These are phyloP conservation scores for Teunomyces tritomae DNA, from an alignment of 805 yeast genomes.

Conservation along the genomic window DNA sequence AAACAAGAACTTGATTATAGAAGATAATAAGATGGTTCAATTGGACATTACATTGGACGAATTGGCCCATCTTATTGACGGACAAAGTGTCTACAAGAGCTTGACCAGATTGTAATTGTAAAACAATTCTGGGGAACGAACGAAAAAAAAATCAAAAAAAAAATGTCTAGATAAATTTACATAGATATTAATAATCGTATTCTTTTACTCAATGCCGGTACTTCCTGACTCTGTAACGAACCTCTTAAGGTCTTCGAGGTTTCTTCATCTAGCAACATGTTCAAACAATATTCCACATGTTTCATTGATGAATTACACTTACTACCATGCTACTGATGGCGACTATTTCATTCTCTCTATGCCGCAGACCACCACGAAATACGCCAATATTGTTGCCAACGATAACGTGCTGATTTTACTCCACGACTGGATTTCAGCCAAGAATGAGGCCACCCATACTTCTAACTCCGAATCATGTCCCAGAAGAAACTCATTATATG, in stretches of 20 bases:
- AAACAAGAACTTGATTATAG: constrained; percentile 31
- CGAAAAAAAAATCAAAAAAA: neutral
- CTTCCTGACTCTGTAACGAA: constrained; percentile 37
- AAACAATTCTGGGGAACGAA: no score
- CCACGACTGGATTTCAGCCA: constrained; percentile 86
- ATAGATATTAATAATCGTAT: neutral
- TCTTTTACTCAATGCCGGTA: neutral
- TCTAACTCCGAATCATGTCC: constrained; percentile 5
- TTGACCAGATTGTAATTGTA: constrained; percentile 18
- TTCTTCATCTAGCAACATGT: constrained; percentile 84
- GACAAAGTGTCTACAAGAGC: constrained; percentile 18
- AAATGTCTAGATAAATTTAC: neutral
- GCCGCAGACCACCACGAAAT: constrained; percentile 69
- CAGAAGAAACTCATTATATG: constrained; percentile 24
- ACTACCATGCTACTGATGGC: constrained; percentile 39
- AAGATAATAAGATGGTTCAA: constrained; percentile 50
- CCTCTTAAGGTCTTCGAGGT: constrained; percentile 59
- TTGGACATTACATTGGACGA: constrained; percentile 53
- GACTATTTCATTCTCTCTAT: constrained; percentile 70
- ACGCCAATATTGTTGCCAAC: constrained; percentile 62
- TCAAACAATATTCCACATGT: constrained; percentile 77
- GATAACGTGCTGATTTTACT: constrained; percentile 79
- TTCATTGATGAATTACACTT: constrained; percentile 87
- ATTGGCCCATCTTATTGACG: constrained; percentile 32
- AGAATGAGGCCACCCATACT: constrained; percentile 17